Evolutionary conservation across 2,329 filamentous ascomycete species (phyloP).

Genomic region (Ascochyta lentis): DNA sequence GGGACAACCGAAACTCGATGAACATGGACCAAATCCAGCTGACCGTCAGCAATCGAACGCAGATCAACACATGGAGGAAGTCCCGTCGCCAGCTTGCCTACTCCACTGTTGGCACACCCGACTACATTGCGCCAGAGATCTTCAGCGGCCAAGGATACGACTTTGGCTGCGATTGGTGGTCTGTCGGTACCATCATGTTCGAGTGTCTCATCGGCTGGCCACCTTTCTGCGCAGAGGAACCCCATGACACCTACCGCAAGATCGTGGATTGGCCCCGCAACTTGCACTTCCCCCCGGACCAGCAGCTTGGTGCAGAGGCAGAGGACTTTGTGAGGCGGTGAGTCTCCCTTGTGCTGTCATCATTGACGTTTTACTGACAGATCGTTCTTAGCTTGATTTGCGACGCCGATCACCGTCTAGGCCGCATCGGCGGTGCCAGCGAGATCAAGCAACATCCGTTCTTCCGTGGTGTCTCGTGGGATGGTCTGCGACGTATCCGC

Average conservation of each 20-base stretch:
- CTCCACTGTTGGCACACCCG: conserved; percentile 95
- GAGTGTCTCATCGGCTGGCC: conserved; percentile 99
- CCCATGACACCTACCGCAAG: conserved; percentile 97
- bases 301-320: conserved; percentile 84
- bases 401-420: conserved; percentile 90
- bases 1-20: conserved; percentile 84
- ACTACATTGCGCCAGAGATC: conserved; percentile 98
- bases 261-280: conserved; percentile 98
- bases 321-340: conserved; percentile 93
- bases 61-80: conserved; percentile 99
- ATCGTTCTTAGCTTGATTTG: conserved; percentile 75
- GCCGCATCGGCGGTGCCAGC: conserved; percentile 78
- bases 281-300: conserved; percentile 95
- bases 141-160: conserved; percentile 96
- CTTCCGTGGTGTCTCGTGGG: conserved; percentile 96
- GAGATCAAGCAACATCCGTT: conserved; percentile 95
- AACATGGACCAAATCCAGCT: conserved; percentile 98
- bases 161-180: conserved; percentile 99
- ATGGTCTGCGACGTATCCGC: conserved; percentile 87
- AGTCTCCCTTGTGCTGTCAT: conserved; percentile 39
- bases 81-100: conserved; percentile 96
- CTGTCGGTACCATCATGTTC: conserved; percentile 98
- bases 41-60: conserved; percentile 94
- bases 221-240: conserved; percentile 97
- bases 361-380: conserved; percentile 29